Evolutionary conservation across 179 eudicot species (phyloP), one percentile per base, ranked within the genome.

Genomic region (Patellifolia procumbens): DNA sequence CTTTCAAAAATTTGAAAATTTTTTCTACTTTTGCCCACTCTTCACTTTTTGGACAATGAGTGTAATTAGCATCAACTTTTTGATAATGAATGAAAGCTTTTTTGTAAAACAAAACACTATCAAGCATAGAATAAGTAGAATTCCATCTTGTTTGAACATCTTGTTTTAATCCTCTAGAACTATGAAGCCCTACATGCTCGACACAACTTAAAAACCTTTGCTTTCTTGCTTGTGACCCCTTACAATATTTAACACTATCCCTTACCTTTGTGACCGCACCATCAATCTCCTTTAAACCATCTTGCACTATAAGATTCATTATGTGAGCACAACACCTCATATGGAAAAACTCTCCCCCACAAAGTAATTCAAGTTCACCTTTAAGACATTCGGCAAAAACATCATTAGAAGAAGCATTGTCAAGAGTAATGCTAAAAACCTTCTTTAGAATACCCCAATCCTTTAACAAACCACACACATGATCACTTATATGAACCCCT

Each of bases 61-160:
- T 2, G 2, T 49, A 75, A 13, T 75, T 70, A 4, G 63, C 34
- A 43, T 75, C 75, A 51, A 51, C 61, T 24, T 34, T 48, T 15
- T 48, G 15, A 32, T 61, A 53, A 22, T 74, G 68, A 48, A 20
- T 37, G 13, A 74, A 68, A 10, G 69, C 68, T 48, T 52, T 63
- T 16, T 49, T 43, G 29, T 68, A 80, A 22, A n/a, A 49, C 3
- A 75, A 20, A 1, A 66, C 66, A 48, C 61, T 48, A 0, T 74
- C 74, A 1, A 79, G 31, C 74, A 68, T 68, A 0, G 31, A 3
- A 49, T 32, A 68, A 0, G 76, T 80, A 0, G 79, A 71, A 49
- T 76, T 75, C 80, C 80, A 80, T 20, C 73, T 58, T 0, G 73
- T 70, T 0, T 61, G 68, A 0, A 80, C 76, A 75, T 69, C 76